These are phyloP conservation scores for Strobilomyces echinocephalus DNA, from an alignment of 768 basidiomycete species.

Conservation along the genomic window DNA sequence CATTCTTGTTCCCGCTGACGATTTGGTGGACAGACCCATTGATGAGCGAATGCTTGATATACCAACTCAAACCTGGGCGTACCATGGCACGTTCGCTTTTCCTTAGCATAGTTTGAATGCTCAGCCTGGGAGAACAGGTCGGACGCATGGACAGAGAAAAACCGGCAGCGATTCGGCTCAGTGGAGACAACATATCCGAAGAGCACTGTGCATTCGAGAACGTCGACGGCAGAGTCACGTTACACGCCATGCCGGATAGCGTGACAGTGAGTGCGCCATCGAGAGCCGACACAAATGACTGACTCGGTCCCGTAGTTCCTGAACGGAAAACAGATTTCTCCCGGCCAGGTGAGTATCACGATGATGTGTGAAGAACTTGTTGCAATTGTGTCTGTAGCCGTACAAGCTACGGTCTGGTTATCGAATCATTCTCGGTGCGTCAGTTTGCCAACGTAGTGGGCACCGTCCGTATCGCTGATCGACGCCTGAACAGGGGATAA, in stretches of 20 bases:
- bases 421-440: constrained; percentile 88
- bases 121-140: constrained; percentile 44
- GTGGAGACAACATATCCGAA: constrained; percentile 85
- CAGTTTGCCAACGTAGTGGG: background rate
- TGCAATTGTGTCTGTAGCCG: constrained; percentile 37
- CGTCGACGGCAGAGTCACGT: constrained; percentile 73
- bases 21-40: constrained; percentile 63
- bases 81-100: constrained; percentile 53
- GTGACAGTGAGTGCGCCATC: constrained; percentile 59
- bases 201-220: constrained; percentile 94
- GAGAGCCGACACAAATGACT: constrained; percentile 5
- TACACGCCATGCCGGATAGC: constrained; percentile 75
- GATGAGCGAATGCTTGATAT: constrained; percentile 93
- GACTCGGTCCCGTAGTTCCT: constrained; percentile 56
- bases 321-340: constrained; percentile 83
- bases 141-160: constrained; percentile 83
- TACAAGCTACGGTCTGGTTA: constrained; percentile 91
- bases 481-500: constrained; percentile 64
- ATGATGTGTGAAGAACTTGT: constrained; percentile 1
- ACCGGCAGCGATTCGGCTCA: constrained; percentile 83
- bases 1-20: constrained; percentile 4
- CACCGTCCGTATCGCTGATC: background rate
- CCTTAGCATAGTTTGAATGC: constrained; percentile 1
- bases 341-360: constrained; percentile 58
- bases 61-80: constrained; percentile 84